Percentiles rank a stretch among this genome's conserved stretches.
phyloP scores from a whole-genome alignment of 805 yeast genomes.

The Ogataea dorogensis region DNA sequence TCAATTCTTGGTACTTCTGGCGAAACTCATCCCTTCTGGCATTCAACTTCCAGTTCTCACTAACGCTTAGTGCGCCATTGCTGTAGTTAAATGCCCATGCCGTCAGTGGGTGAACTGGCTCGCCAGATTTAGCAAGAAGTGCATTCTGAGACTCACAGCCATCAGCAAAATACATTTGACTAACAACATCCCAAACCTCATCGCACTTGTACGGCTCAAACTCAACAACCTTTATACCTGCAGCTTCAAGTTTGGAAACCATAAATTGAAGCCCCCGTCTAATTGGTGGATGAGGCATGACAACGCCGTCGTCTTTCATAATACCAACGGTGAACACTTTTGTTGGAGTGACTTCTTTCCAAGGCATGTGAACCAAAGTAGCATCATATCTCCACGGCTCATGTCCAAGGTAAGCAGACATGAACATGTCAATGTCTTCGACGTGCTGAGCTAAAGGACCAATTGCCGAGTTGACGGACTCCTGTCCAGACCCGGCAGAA shows the following conservation, averaged over 20 bases:
- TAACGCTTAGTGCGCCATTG: constrained; percentile 49
- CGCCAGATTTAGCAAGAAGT: constrained; percentile 58
- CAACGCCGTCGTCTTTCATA: constrained; percentile 59
- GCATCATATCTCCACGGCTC: constrained; percentile 39
- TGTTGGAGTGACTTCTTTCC: constrained; percentile 39
- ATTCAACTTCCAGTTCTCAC: constrained; percentile 55
- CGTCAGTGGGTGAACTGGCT: constrained; percentile 63
- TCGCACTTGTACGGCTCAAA: constrained; percentile 55
- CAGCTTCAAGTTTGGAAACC: constrained; percentile 51
- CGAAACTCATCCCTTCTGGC: constrained; percentile 23
- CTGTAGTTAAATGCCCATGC: constrained; percentile 60
- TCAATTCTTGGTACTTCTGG: constrained; percentile 50
- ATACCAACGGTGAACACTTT: constrained; percentile 54
- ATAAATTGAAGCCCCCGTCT: constrained; percentile 53
- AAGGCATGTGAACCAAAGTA: constrained; percentile 40
- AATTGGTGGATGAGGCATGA: constrained; percentile 68
- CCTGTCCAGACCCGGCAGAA: constrained; percentile 25
- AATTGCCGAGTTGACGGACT: constrained; percentile 27
- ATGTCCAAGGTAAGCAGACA: constrained; percentile 31
- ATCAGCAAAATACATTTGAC: constrained; percentile 58
- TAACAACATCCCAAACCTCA: constrained; percentile 57
- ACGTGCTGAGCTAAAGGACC: constrained; percentile 53
- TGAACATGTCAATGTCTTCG: constrained; percentile 48
- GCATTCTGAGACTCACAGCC: constrained; percentile 54
- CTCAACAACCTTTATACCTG: constrained; percentile 55